phyloP scores from a whole-genome alignment of 352 stramenopile species.

The Elongisporangium undulatum region DNA sequence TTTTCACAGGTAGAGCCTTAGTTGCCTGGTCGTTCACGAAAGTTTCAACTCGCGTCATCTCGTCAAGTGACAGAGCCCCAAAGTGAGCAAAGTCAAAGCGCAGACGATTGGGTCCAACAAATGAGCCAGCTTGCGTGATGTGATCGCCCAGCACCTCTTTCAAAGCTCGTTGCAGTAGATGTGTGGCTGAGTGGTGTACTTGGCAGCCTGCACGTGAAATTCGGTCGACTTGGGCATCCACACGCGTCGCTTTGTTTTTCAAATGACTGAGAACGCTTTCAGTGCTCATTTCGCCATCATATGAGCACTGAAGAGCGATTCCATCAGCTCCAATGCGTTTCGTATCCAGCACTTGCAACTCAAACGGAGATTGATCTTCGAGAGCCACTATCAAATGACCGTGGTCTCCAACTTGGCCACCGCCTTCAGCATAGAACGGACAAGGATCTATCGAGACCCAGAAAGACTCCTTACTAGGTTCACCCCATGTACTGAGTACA shows the following conservation, averaged over 20 bases:
- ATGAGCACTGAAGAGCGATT: conserved; percentile 40
- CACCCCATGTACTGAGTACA: conserved; percentile 33
- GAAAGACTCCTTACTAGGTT: conserved; percentile 15
- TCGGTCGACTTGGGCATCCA: conserved; percentile 43
- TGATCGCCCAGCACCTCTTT: conserved; percentile 65
- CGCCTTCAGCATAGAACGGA: conserved; percentile 76
- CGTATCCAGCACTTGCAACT: conserved; percentile 34
- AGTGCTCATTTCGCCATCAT: not conserved
- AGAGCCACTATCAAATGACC: conserved; percentile 16
- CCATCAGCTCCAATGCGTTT: conserved; percentile 31
- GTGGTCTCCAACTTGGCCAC: conserved; percentile 71
- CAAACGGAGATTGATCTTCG: not conserved
- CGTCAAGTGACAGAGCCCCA: conserved; percentile 49
- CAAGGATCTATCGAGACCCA: conserved; percentile 48
- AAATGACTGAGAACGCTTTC: not conserved
- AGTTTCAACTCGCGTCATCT: conserved; percentile 51
- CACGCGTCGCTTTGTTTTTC: conserved; percentile 6
- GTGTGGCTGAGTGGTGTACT: conserved; percentile 76
- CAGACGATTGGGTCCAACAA: conserved; percentile 53
- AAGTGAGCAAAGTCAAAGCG: conserved; percentile 86
- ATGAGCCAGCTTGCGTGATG: conserved; percentile 68
- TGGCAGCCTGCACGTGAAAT: conserved; percentile 44
- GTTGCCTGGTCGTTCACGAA: conserved; percentile 57
- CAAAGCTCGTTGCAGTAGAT: conserved; percentile 68
- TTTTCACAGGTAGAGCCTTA: conserved; percentile 30